These are phyloP conservation scores for Blastobotrys americana DNA, from an alignment of 805 yeast species.

Conservation along the genomic window DNA sequence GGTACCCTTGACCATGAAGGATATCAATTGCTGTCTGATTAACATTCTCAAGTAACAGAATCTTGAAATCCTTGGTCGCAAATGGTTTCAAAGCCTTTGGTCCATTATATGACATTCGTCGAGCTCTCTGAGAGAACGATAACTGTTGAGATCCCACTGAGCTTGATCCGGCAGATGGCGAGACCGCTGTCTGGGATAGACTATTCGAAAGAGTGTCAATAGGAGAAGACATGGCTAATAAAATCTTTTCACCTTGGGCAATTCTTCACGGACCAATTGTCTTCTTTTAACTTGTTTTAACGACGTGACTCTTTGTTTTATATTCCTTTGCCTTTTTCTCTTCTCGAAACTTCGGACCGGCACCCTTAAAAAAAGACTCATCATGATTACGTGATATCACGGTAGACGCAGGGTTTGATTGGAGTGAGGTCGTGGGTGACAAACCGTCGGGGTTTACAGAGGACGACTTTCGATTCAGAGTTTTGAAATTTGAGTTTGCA, in stretches of 20 bases:
- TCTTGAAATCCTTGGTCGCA: constrained; percentile 90
- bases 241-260: too few species aligned
- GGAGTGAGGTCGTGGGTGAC: not conserved
- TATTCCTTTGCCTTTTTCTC: not conserved
- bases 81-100: constrained; percentile 77
- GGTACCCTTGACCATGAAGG: constrained; percentile 86
- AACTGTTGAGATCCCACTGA: not conserved
- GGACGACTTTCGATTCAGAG: too few species aligned
- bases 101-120: constrained; percentile 15
- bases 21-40: constrained; percentile 86
- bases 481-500: too few species aligned
- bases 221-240: not conserved
- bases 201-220: not conserved
- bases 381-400: too few species aligned
- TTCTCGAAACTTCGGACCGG: not conserved
- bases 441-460: not conserved
- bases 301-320: not conserved
- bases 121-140: constrained; percentile 7
- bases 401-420: too few species aligned
- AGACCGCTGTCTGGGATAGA: not conserved
- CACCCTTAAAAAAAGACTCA: too few species aligned
- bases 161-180: not conserved
- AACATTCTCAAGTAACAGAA: constrained; percentile 84
- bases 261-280: too few species aligned
- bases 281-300: too few species aligned